phyloP scores from a whole-genome alignment of 2,329 filamentous ascomycete genomes.

The Paecilomyces fulvus region DNA sequence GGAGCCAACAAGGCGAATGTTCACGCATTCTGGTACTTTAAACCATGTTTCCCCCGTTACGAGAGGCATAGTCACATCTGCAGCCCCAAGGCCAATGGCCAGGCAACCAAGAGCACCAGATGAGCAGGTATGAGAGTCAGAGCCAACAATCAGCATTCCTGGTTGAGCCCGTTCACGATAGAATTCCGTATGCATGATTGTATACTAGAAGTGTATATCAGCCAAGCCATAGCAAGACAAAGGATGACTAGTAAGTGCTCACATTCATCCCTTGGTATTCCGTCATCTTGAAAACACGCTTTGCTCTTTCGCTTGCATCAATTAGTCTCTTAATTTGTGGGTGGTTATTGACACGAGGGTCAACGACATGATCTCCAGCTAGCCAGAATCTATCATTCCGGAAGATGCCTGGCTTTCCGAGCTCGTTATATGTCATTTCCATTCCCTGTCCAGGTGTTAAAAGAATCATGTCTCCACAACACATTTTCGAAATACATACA shows the following conservation, averaged over 20 bases:
- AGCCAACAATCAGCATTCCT: conserved; percentile 36
- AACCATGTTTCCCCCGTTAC: conserved; percentile 43
- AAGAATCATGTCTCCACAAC: neutral
- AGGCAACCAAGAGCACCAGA: conserved; percentile 34
- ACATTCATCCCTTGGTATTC: conserved; percentile 35
- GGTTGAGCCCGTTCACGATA: conserved; percentile 37
- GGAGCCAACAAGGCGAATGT: conserved; percentile 32
- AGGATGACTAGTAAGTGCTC: neutral
- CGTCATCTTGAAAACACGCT: conserved; percentile 36
- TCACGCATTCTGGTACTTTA: conserved; percentile 35
- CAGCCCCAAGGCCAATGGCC: conserved; percentile 39
- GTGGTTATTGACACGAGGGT: conserved; percentile 33
- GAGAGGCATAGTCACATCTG: conserved; percentile 39
- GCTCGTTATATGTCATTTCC: conserved; percentile 31
- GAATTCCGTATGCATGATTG: conserved; percentile 43
- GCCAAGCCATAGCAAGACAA: neutral
- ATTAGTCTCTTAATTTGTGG: conserved; percentile 32
- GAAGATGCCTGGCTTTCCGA: conserved; percentile 37
- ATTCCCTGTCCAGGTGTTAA: conserved; percentile 23
- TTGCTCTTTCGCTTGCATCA: conserved; percentile 27
- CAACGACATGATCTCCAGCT: conserved; percentile 42
- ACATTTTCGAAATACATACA: conserved; percentile 9
- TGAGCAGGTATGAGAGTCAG: conserved; percentile 42
- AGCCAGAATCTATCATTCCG: conserved; percentile 46
- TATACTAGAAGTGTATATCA: conserved; percentile 15